Percentiles rank a stretch among this genome's conserved stretches.
phyloP scores from a whole-genome alignment of 305 asterid species.

The Solanum hybrid region DNA sequence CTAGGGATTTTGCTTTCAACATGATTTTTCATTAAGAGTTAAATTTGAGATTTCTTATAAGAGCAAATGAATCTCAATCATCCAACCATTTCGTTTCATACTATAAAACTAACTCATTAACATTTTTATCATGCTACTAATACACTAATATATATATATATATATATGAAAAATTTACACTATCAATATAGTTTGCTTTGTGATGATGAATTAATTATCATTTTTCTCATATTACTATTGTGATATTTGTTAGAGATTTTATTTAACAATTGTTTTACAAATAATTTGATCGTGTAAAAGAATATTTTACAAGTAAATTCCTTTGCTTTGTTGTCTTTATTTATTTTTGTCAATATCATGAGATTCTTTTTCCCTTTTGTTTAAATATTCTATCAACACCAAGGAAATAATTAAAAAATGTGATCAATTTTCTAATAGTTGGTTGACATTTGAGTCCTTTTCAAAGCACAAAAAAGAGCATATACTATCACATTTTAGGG shows the following conservation, averaged over 20 bases:
- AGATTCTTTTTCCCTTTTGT: neutral
- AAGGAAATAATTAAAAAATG: neutral
- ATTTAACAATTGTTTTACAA: neutral
- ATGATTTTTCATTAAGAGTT: no score
- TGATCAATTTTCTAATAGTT: neutral
- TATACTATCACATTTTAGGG: neutral
- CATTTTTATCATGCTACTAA: neutral
- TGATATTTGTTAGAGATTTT: neutral
- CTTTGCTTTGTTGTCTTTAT: neutral
- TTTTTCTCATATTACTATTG: neutral
- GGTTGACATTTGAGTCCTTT: slow-evolving; percentile 15
- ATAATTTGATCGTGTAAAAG: neutral
- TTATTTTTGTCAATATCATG: neutral
- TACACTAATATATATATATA: neutral
- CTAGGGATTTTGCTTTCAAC: fast-evolving
- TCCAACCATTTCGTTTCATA: neutral
- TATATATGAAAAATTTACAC: no score
- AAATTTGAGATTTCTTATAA: no score
- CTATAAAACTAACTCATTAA: neutral
- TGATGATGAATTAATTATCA: neutral
- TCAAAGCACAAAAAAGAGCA: neutral
- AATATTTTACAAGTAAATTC: neutral
- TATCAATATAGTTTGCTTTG: neutral
- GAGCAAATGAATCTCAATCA: no score
- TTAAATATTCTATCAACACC: neutral